phyloP scores from a whole-genome alignment of 345 rosid genomes.

The Abelmoschus esculentus region DNA sequence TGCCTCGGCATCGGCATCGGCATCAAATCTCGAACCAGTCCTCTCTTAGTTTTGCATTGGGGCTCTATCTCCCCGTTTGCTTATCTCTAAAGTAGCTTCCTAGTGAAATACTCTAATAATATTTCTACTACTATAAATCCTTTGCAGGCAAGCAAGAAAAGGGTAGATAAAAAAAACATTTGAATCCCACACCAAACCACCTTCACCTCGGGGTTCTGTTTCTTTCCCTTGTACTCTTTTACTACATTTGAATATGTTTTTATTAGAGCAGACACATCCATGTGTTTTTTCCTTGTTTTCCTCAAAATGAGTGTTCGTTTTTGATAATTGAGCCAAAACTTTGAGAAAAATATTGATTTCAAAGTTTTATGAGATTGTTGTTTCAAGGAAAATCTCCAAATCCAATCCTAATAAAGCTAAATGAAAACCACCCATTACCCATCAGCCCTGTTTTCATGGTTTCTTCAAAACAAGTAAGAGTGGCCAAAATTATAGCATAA shows the following conservation, averaged over 20 bases:
- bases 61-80: conserved; percentile 23
- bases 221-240: conserved; percentile 10
- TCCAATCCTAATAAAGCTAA: not conserved
- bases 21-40: conserved; percentile 58
- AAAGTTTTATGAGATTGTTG: conserved; percentile 12
- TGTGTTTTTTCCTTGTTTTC: conserved; percentile 84
- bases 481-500: conserved; percentile 34
- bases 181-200: conserved; percentile 29
- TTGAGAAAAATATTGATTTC: conserved; percentile 14
- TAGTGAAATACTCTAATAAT: conserved; percentile 5
- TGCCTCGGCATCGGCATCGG: conserved; percentile 46
- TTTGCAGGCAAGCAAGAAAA: conserved; percentile 45
- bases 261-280: conserved; percentile 31
- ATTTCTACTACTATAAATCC: conserved; percentile 10
- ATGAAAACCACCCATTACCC: not conserved
- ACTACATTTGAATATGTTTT: conserved; percentile 22
- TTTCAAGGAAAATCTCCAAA: conserved; percentile 5
- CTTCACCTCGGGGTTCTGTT: conserved; percentile 71
- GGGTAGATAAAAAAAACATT: conserved; percentile 22
- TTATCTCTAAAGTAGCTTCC: conserved; percentile 15
- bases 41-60: conserved; percentile 52
- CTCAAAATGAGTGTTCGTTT: conserved; percentile 38
- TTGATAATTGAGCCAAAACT: conserved; percentile 40
- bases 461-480: conserved; percentile 22
- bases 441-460: not conserved